phyloP scores from a whole-genome alignment of 139 green algal species.

The Chlorella sp. region DNA sequence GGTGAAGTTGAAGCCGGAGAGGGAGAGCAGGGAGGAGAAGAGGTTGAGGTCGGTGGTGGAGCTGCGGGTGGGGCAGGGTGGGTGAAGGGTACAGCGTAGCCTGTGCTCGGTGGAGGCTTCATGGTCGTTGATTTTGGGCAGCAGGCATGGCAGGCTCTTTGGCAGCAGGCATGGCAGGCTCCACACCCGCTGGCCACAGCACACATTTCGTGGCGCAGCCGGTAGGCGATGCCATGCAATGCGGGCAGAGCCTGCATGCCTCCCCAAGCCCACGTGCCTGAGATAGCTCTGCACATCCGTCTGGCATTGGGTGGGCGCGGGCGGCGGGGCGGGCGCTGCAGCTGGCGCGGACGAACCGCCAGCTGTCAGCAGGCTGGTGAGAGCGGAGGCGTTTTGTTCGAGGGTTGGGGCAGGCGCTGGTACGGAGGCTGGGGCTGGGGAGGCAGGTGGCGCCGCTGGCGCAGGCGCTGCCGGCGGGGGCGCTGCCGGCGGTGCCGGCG shows the following conservation, averaged over 20 bases:
- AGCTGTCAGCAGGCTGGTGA: neutral
- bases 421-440: neutral
- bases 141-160: too few species aligned
- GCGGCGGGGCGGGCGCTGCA: neutral
- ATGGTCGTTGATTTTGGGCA: too few species aligned
- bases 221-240: too few species aligned
- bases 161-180: too few species aligned
- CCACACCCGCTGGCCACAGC: too few species aligned
- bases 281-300: neutral
- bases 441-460: too few species aligned
- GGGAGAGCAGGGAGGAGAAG: constrained; percentile 4
- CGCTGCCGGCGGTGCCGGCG: too few species aligned
- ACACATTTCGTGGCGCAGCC: too few species aligned
- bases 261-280: neutral
- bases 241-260: too few species aligned
- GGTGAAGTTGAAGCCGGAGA: constrained; percentile 1
- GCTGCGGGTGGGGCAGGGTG: neutral
- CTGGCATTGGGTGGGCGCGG: neutral
- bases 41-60: constrained; percentile 2
- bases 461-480: too few species aligned
- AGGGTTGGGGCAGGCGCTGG: neutral
- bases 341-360: neutral
- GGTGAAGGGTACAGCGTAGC: neutral
- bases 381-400: too few species aligned
- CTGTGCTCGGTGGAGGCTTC: too few species aligned